These are phyloP conservation scores for Dothideomycetes sp. DNA, from an alignment of 2,329 filamentous ascomycete species.

Conservation along the genomic window DNA sequence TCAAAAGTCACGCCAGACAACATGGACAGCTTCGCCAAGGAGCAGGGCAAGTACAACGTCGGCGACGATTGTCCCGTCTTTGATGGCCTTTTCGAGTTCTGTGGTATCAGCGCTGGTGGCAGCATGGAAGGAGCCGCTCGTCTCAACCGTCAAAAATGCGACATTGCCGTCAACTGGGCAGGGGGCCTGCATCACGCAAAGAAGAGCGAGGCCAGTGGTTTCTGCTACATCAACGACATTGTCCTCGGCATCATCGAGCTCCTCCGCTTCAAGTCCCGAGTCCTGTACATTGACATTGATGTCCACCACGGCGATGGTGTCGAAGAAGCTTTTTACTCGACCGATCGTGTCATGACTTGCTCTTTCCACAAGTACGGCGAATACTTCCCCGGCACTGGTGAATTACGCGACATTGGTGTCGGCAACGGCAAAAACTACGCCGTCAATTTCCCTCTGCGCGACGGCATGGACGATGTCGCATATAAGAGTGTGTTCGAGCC, in stretches of 20 bases:
- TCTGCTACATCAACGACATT: conserved; percentile 49
- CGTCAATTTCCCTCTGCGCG: conserved; percentile 60
- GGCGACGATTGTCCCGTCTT: conserved; percentile 57
- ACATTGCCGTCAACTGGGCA: conserved; percentile 51
- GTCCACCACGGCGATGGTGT: conserved; percentile 61
- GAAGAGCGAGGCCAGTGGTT: conserved; percentile 39
- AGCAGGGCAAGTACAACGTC: conserved; percentile 72
- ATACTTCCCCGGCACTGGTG: conserved; percentile 62
- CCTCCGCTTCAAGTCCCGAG: conserved; percentile 53
- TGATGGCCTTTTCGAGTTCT: conserved; percentile 62
- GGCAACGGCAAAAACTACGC: conserved; percentile 59
- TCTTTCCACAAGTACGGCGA: conserved; percentile 67
- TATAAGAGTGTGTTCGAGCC: conserved; percentile 63
- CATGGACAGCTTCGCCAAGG: conserved; percentile 86
- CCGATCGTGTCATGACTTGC: conserved; percentile 61
- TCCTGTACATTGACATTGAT: conserved; percentile 59
- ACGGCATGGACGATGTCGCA: conserved; percentile 56
- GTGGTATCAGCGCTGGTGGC: conserved; percentile 59
- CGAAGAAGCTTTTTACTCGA: conserved; percentile 63
- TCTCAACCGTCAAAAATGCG: conserved; percentile 58
- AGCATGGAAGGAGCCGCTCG: conserved; percentile 64
- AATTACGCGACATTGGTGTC: conserved; percentile 59
- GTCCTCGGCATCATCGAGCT: conserved; percentile 58
- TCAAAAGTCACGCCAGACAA: conserved; percentile 95
- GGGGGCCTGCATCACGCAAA: conserved; percentile 41